A percentile compares a stretch with the other conserved stretches of the same genome.
These are phyloP conservation scores for Claviceps monticola DNA, from an alignment of 2,329 filamentous ascomycete genomes.

Conservation along the genomic window DNA sequence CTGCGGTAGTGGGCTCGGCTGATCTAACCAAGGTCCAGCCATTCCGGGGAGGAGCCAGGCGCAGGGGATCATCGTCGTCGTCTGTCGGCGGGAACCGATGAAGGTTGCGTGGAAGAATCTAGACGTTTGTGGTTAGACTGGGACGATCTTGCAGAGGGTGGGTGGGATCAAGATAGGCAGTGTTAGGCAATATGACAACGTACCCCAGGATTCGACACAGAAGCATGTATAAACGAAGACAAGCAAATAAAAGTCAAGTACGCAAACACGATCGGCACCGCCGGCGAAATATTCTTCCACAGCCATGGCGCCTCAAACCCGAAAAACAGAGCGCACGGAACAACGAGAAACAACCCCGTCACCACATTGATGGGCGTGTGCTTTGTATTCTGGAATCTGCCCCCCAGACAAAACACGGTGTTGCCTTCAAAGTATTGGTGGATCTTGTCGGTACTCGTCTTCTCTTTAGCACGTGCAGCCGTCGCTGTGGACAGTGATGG, in stretches of 20 bases:
- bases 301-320: conserved; percentile 71
- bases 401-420: conserved; percentile 75
- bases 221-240: conserved; percentile 89
- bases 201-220: conserved; percentile 83
- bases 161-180: background rate
- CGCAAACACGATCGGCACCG: conserved; percentile 76
- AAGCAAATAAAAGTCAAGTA: conserved; percentile 86
- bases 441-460: conserved; percentile 46
- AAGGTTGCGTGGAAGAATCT: conserved; percentile 87
- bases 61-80: conserved; percentile 66
- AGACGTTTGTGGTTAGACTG: background rate
- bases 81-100: conserved; percentile 72
- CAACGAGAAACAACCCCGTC: conserved; percentile 65
- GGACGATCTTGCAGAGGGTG: background rate
- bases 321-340: conserved; percentile 76
- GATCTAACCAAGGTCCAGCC: conserved; percentile 91
- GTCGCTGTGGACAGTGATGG: background rate
- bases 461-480: conserved; percentile 6
- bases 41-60: conserved; percentile 70
- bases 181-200: conserved; percentile 23
- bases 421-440: conserved; percentile 92
- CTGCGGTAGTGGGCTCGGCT: conserved; percentile 57
- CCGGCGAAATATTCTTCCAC: conserved; percentile 76
- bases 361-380: conserved; percentile 80
- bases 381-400: conserved; percentile 75